Base-by-base conservation (phyloP, 305 asterid genomes). In the Fraxinus dipetala region DNA sequence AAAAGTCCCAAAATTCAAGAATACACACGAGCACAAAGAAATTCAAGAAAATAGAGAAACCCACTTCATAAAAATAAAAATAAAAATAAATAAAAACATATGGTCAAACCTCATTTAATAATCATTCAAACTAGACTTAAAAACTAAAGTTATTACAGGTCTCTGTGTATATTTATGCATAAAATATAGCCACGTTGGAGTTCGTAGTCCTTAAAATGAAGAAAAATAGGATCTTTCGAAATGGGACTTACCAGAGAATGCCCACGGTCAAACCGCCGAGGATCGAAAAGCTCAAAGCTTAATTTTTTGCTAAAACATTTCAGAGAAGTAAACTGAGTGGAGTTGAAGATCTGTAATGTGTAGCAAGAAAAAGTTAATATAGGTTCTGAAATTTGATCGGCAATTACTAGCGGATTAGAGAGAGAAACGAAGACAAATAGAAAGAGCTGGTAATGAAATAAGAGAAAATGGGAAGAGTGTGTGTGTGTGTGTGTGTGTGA, bases 371-470 rank as follows among this genome's bases (percentile, higher is more conserved):
- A 56, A 24, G 80, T 13, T 82, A 30, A 35, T 72, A 31, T 80
- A 85, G 81, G 38, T 86, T 92, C 89, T 80, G 89, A 89, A 89
- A 81, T 85, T 75, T 81, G 86, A 87, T 87, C 87, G 81, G 77
- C 85, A 86, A 13, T 79, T 69, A 65, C 81, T 31, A 8, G 78
- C 48, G 67, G 78, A 34, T 26, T 24, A 72, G 78, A 79, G 74
- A 80, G 45, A 69, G 77, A 80, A 63, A 79, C 76, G 85, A 65
- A 65, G 86, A 81, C 76, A 83, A 38, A 81, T 79, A 81, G 83
- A 77, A 84, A 79, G 75, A n/a, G 84, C 48, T 75, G 73, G 72
- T 65, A 0, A 65, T 18, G 28, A 78, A 28, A 14, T 11, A 26
- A n/a, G 45, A 5, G 67, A 6, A 56, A n/a, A 38, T 35, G 30